A percentile compares a stretch with the other conserved stretches of the same genome.
Evolutionary conservation across 768 basidiomycete genomes (phyloP).

Genomic region (Neoboletus brunneissimus): DNA sequence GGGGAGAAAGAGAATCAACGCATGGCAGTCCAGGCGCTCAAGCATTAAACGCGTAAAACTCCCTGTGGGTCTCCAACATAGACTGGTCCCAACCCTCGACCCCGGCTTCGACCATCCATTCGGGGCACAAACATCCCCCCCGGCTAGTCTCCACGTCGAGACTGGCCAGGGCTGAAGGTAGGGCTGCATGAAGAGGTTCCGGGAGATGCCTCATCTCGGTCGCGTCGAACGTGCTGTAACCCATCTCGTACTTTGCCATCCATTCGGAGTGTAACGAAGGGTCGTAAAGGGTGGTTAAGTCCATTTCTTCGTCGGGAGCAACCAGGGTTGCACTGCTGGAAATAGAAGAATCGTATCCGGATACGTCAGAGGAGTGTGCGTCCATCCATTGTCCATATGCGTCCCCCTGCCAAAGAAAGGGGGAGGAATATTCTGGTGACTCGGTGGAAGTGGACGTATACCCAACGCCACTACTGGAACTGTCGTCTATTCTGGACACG

Average conservation of each 20-base stretch:
- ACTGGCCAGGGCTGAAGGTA: neutral
- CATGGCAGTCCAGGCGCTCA: neutral
- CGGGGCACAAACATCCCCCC: conserved; percentile 11
- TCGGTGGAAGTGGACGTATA: neutral
- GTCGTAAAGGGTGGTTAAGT: neutral
- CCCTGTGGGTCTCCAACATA: neutral
- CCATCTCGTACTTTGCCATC: conserved; percentile 5
- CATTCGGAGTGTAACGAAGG: conserved; percentile 4
- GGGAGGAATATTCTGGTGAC: neutral
- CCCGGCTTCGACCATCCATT: conserved; percentile 14
- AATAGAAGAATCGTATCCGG: neutral
- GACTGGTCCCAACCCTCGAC: conserved; percentile 13
- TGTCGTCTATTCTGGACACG: neutral
- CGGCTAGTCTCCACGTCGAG: neutral
- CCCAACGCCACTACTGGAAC: neutral
- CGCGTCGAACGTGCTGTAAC: neutral
- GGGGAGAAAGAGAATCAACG: neutral
- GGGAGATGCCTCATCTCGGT: neutral
- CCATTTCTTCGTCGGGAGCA: neutral
- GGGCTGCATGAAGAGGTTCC: neutral
- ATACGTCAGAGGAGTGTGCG: neutral
- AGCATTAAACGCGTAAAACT: neutral
- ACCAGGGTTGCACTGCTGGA: neutral
- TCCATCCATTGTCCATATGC: neutral
- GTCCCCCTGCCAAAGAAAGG: neutral